These are phyloP conservation scores for Carex cristatella DNA, from an alignment of 176 grass and related monocot species.

Conservation along the genomic window DNA sequence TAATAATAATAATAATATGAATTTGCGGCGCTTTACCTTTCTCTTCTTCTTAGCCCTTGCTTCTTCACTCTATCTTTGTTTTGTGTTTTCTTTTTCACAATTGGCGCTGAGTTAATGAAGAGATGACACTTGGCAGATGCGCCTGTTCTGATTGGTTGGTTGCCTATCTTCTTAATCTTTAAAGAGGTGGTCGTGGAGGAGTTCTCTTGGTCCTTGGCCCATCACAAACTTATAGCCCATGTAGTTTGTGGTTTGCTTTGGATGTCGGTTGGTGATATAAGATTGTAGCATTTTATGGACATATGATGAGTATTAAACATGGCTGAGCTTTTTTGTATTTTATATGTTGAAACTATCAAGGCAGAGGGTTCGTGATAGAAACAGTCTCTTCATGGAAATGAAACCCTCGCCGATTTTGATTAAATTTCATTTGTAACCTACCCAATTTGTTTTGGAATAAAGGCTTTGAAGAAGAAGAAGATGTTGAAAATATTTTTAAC, in stretches of 20 bases:
- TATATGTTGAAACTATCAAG: not conserved
- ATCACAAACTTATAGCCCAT: not conserved
- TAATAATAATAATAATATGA: slow-evolving; percentile 33
- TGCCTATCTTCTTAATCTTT: slow-evolving; percentile 63
- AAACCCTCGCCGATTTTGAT: too few relatives aligned
- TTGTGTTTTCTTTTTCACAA: not conserved
- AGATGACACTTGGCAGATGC: slow-evolving; percentile 34
- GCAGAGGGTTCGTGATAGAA: too few relatives aligned
- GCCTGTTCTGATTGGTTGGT: slow-evolving; percentile 36
- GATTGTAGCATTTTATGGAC: not conserved
- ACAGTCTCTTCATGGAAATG: too few relatives aligned
- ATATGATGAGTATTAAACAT: not conserved
- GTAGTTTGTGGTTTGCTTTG: slow-evolving; percentile 16
- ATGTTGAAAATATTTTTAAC: not conserved
- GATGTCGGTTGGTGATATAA: not conserved
- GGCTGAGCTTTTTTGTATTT: not conserved
- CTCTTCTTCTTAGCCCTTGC: not conserved
- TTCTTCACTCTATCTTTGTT: slow-evolving; percentile 13
- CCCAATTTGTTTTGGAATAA: too few relatives aligned
- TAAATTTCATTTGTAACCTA: too few relatives aligned
- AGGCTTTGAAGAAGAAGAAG: too few relatives aligned
- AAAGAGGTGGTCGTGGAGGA: slow-evolving; percentile 1
- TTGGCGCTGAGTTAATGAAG: not conserved
- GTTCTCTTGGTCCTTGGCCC: slow-evolving; percentile 11
- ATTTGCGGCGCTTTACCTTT: slow-evolving; percentile 31